phyloP scores from a whole-genome alignment of 2,329 filamentous ascomycete genomes.

The Cordyceps militaris region DNA sequence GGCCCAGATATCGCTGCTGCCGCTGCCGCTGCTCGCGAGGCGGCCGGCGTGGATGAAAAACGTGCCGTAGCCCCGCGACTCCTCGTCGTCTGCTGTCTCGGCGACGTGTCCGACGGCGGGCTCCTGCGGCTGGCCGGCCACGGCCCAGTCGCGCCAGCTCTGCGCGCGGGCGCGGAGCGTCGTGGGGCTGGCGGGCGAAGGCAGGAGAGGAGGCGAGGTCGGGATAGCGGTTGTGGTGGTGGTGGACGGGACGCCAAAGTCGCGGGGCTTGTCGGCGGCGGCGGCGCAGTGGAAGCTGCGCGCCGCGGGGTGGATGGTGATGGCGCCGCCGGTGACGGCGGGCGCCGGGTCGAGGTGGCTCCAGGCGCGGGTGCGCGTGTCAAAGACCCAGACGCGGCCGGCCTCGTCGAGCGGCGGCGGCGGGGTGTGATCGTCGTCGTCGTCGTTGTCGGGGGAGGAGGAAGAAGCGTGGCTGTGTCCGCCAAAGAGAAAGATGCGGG shows the following conservation, averaged over 20 bases:
- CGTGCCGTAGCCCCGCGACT: slow-evolving; percentile 56
- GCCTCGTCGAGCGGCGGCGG: slow-evolving; percentile 64
- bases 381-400: slow-evolving; percentile 70
- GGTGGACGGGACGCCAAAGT: slow-evolving; percentile 29
- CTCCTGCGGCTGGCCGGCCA: slow-evolving; percentile 51
- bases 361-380: slow-evolving; percentile 60
- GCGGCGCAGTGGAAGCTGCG: slow-evolving; percentile 65
- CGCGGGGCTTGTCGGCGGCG: slow-evolving; percentile 49
- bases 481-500: slow-evolving; percentile 73
- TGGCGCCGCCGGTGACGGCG: slow-evolving; percentile 34
- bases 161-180: slow-evolving; percentile 20
- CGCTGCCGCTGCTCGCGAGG: slow-evolving; percentile 44
- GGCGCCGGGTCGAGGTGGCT: slow-evolving; percentile 51
- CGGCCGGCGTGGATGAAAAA: slow-evolving; percentile 74
- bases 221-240: background rate
- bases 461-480: slow-evolving; percentile 58
- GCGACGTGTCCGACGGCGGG: slow-evolving; percentile 50
- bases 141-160: slow-evolving; percentile 49
- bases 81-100: slow-evolving; percentile 51
- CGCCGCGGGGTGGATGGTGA: slow-evolving; percentile 46
- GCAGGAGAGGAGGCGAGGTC: background rate
- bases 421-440: slow-evolving; percentile 26
- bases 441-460: slow-evolving; percentile 24
- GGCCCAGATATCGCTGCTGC: slow-evolving; percentile 66
- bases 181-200: background rate